Base-by-base conservation (phyloP, 1,139 yeast species). In the Pichia norvegensis region DNA sequence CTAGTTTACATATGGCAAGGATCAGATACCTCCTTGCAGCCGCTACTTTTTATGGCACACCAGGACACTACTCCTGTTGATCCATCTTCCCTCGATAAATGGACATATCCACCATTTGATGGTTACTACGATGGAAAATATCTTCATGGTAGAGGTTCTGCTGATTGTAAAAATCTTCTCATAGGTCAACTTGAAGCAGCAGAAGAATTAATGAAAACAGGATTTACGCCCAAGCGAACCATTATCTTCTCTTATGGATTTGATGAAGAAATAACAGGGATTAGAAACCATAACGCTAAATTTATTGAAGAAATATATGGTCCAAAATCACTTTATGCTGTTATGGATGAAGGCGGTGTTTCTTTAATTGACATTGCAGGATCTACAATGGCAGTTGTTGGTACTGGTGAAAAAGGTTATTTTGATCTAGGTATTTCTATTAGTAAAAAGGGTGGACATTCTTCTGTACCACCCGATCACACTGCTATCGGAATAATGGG, bases 1-100 rank as follows among this genome's bases (percentile, higher is more conserved):
- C 66, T 85, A 48, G 72, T 85, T 17, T 78, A 71, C 58, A 73
- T 80, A 25, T 81, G 86, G 82, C 65, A 76, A 56, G 95, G 95
- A 19, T 59, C 64, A 51, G 41, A 71, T 62, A 50, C 59, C 47
- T 40, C 51, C 51, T 41, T 69, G 47, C 66, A 71, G 50, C 78
- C 78, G 4, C 45, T 73, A 1, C 49, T 73, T 46, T 62, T 73
- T 45, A 64, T 72, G 51, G 77, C 73, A 1, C 79, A 74, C 52
- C 73, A 69, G 55, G 78, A 73, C 51, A 76, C 72, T 16, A 77
- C 72, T 14, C 78, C 78, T 1, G 72, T 72, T n/a, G 70, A 68
- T 44, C 53, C 55, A 23, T 69, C 66, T 23, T 69, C 76, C 0
- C 42, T 68, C 4, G 54, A 60, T 33, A 61, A 68, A 48, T 73